Evolutionary conservation across 257 asterid species (phyloP), one percentile per base, ranked within the genome.

Genomic region (Fraxinus excelsior): DNA sequence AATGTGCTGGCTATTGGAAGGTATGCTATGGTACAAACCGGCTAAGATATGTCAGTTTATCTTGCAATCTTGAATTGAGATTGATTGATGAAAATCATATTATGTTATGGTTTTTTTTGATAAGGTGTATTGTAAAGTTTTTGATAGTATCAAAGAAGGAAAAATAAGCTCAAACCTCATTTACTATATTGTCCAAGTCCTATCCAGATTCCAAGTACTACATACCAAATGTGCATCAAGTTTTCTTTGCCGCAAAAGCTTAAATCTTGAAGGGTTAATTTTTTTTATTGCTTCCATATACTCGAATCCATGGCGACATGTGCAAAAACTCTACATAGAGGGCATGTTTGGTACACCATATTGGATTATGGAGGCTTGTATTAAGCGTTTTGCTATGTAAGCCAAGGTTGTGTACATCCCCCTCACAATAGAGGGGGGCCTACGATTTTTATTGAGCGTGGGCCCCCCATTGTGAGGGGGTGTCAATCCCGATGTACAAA

Each of bases 1-100:
- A 95, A 95, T 79, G 31, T 90, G 82, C 72, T 91, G 83, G 96
- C 99, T 31, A 85, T 95, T 78, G 98, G 98, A 85, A 95, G 98
- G 97, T 95, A 79, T 74, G 87, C 44, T 58, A 19, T 58, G 31
- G 35, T 14, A 23, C 16, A 44, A 28, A 32, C 34, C 29, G 29
- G 38, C 72, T 32, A 13, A 13, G 34, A 31, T 6, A 0, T 35
- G 31, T 60, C 67, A 8, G 14, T 60, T 60, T 60, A 60, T 60
- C 67, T 21, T 60, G 67, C 67, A 60, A 60, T 58, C 31, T 58
- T 3, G 25, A 5, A 58, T 60, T 23, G 31, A 58, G 66, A n/a
- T 25, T 10, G 67, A 60, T 60, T 0, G 7, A 60, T 60, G 16
- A 60, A 23, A 21, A 21, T 21, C 28, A 58, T 6, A 21, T 21